A percentile compares a stretch with the other conserved stretches of the same genome.
Evolutionary conservation across 768 basidiomycete genomes (phyloP).

Genomic region (Boletus vermiculosoides): DNA sequence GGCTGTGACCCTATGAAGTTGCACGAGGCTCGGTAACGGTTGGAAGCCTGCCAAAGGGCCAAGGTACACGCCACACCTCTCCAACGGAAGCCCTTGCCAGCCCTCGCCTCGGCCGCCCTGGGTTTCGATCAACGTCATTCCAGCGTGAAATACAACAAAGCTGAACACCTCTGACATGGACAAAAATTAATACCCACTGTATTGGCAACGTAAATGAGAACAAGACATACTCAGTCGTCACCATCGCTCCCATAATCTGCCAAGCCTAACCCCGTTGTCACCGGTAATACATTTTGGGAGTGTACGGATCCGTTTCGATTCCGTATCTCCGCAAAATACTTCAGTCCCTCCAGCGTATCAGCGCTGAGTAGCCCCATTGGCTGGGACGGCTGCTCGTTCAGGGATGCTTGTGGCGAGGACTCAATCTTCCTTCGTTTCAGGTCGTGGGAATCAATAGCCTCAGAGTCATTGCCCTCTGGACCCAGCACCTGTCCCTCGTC

Average conservation of each 20-base stretch:
- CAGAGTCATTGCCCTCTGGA: conserved; percentile 33
- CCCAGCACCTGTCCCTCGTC: conserved; percentile 38
- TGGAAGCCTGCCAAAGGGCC: conserved; percentile 24
- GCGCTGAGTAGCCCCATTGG: conserved; percentile 67
- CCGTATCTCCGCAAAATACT: conserved; percentile 87
- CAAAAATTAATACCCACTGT: conserved; percentile 2
- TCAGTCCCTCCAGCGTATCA: conserved; percentile 86
- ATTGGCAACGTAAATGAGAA: neutral
- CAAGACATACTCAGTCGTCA: conserved; percentile 36
- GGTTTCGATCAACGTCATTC: neutral
- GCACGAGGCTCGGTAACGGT: conserved; percentile 20
- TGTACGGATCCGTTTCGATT: conserved; percentile 50
- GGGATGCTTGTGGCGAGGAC: conserved; percentile 27
- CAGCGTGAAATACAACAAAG: conserved; percentile 2
- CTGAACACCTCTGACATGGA: neutral
- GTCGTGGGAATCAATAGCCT: conserved; percentile 35
- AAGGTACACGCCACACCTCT: conserved; percentile 21
- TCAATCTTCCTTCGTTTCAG: conserved; percentile 38
- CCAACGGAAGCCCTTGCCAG: neutral
- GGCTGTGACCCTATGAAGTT: conserved; percentile 27
- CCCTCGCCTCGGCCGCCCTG: neutral
- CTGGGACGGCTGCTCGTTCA: conserved; percentile 34
- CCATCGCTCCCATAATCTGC: conserved; percentile 79
- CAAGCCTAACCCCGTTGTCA: conserved; percentile 54
- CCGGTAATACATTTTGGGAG: conserved; percentile 21